A percentile compares a stretch with the other conserved stretches of the same genome.
Evolutionary conservation across 73 alveolate genomes (phyloP).

Genomic region (Diophrys sp.): DNA sequence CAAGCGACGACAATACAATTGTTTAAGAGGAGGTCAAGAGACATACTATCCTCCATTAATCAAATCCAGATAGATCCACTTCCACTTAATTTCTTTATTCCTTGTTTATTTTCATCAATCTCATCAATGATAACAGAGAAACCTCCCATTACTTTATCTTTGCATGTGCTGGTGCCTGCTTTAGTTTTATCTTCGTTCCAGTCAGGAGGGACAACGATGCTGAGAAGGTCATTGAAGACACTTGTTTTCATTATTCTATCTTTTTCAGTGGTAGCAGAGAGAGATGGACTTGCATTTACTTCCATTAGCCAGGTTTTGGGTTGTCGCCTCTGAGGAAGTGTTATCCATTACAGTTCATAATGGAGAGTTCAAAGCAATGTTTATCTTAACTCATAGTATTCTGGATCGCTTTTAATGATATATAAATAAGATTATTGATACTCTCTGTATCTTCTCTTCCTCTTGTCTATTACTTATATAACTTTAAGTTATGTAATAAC

Average conservation of each 20-base stretch:
- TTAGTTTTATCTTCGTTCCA: slow-evolving; percentile 90
- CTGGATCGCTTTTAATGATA: slow-evolving; percentile 80
- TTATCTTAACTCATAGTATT: slow-evolving; percentile 95
- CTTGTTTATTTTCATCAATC: slow-evolving; percentile 7
- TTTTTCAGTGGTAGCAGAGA: slow-evolving; percentile 82
- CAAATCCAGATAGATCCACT: not conserved
- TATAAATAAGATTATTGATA: slow-evolving; percentile 82
- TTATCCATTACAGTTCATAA: too few relatives aligned
- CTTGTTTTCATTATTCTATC: slow-evolving; percentile 92
- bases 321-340: slow-evolving; percentile 91
- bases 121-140: slow-evolving; percentile 86
- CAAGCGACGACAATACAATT: too few relatives aligned
- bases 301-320: slow-evolving; percentile 96
- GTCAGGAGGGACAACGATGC: slow-evolving; percentile 93
- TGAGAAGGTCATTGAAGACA: slow-evolving; percentile 85
- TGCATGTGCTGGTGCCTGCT: slow-evolving; percentile 79
- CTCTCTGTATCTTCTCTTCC: slow-evolving; percentile 80
- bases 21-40: too few relatives aligned
- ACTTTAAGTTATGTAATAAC: slow-evolving; percentile 66
- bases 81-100: not conserved
- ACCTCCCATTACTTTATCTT: slow-evolving; percentile 74
- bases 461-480: slow-evolving; percentile 75
- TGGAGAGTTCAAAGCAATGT: slow-evolving; percentile 97
- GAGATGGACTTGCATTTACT: slow-evolving; percentile 93
- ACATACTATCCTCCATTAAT: too few relatives aligned